Conservation (phyloP, 169 alveolate genomes). For the Plasmodium fragile region DNA sequence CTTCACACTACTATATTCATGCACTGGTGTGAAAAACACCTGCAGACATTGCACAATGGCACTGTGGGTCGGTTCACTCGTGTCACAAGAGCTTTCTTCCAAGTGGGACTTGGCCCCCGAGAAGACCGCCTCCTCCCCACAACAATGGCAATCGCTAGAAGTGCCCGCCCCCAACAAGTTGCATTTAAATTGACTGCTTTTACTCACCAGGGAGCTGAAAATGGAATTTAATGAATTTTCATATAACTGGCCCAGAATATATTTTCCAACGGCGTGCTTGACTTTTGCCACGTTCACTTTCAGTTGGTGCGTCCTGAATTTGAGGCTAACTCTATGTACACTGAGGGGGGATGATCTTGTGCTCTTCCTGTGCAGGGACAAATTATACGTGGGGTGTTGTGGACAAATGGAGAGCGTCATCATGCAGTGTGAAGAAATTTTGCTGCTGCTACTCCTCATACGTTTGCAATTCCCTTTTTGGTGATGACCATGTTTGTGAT, state of each 20-base stretch:
- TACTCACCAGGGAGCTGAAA: conserved; percentile 7
- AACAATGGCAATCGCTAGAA: neutral
- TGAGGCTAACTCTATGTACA: neutral
- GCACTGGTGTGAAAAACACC: neutral
- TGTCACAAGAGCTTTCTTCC: neutral
- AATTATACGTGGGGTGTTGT: neutral
- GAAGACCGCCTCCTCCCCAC: neutral
- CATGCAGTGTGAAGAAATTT: neutral
- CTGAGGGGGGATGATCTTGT: neutral
- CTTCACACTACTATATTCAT: neutral
- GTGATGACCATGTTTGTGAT: neutral
- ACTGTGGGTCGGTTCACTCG: neutral
- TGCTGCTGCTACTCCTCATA: neutral
- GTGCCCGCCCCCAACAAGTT: neutral
- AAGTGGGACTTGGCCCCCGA: neutral
- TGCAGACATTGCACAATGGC: neutral
- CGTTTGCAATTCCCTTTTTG: neutral
- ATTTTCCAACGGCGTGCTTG: neutral
- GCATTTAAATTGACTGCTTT: neutral
- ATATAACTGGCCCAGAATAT: conserved; percentile 24
- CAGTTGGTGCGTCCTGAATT: neutral
- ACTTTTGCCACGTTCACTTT: neutral
- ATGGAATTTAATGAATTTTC: conserved; percentile 13
- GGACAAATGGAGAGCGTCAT: neutral
- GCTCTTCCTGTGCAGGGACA: conserved; percentile 1